Evolutionary conservation across 805 yeast species (phyloP).

Genomic region (Candida yuanshanica): DNA sequence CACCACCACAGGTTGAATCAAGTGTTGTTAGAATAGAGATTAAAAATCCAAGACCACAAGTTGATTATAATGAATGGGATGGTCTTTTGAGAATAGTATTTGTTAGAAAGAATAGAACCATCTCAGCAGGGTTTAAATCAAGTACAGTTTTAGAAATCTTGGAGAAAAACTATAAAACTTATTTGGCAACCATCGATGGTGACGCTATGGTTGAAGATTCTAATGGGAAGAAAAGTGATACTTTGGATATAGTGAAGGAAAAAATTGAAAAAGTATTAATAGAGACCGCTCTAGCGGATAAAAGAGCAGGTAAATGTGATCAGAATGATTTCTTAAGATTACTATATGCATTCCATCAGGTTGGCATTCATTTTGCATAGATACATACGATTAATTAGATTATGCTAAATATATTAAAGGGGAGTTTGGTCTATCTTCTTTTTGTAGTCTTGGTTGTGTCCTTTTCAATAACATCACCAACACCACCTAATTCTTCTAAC

Average conservation of each 20-base stretch:
- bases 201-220: slow-evolving; percentile 34
- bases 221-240: slow-evolving; percentile 32
- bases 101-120: slow-evolving; percentile 88
- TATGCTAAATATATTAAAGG: not conserved
- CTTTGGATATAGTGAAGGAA: slow-evolving; percentile 46
- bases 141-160: slow-evolving; percentile 71
- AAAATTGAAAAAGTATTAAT: slow-evolving; percentile 69
- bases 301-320: slow-evolving; percentile 91
- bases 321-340: slow-evolving; percentile 88
- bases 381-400: not conserved
- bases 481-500: slow-evolving; percentile 86
- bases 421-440: slow-evolving; percentile 36
- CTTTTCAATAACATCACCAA: slow-evolving; percentile 78
- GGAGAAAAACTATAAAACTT: slow-evolving; percentile 84
- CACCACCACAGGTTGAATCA: slow-evolving; percentile 98
- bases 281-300: slow-evolving; percentile 76
- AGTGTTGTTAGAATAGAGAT: slow-evolving; percentile 92
- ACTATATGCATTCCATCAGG: slow-evolving; percentile 91
- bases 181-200: slow-evolving; percentile 47
- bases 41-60: slow-evolving; percentile 87
- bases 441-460: slow-evolving; percentile 46
- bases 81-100: slow-evolving; percentile 88
- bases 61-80: slow-evolving; percentile 96
- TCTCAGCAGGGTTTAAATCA: slow-evolving; percentile 89
- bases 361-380: slow-evolving; percentile 91